Evolutionary conservation across 805 yeast species (phyloP).

Genomic region (Nakazawaea siamensis): DNA sequence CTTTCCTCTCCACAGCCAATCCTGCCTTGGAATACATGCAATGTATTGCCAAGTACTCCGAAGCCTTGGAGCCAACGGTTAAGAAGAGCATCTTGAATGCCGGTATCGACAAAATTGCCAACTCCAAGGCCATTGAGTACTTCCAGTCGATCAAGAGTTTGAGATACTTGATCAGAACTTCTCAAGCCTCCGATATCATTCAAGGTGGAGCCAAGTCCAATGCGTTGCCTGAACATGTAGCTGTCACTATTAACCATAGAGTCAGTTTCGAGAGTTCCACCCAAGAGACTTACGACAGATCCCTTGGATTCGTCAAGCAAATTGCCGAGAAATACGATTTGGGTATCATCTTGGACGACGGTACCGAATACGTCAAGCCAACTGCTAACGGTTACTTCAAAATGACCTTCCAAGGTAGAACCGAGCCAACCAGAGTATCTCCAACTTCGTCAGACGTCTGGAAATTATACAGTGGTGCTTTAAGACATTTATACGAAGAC

Average conservation of each 20-base stretch:
- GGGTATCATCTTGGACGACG: slow-evolving; percentile 35
- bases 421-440: slow-evolving; percentile 33
- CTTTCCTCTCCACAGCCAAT: slow-evolving; percentile 40
- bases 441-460: slow-evolving; percentile 27
- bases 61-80: slow-evolving; percentile 17
- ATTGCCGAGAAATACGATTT: slow-evolving; percentile 40
- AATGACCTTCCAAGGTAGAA: slow-evolving; percentile 12
- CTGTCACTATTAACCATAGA: slow-evolving; percentile 54
- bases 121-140: slow-evolving; percentile 19
- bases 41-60: slow-evolving; percentile 52
- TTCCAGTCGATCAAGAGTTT: slow-evolving; percentile 10
- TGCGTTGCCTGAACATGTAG: slow-evolving; percentile 63
- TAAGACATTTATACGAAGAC: slow-evolving; percentile 48
- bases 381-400: slow-evolving; percentile 18
- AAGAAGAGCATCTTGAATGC: slow-evolving; percentile 28
- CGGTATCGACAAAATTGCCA: slow-evolving; percentile 25
- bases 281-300: slow-evolving; percentile 30
- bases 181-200: slow-evolving; percentile 62
- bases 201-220: slow-evolving; percentile 70
- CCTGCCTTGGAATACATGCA: slow-evolving; percentile 53
- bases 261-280: slow-evolving; percentile 48
- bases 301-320: slow-evolving; percentile 24
- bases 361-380: slow-evolving; percentile 16
- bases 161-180: slow-evolving; percentile 42
- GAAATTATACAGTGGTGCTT: slow-evolving; percentile 39